Evolutionary conservation across 441 rosid species (phyloP).

Genomic region (Capsella rubella): DNA sequence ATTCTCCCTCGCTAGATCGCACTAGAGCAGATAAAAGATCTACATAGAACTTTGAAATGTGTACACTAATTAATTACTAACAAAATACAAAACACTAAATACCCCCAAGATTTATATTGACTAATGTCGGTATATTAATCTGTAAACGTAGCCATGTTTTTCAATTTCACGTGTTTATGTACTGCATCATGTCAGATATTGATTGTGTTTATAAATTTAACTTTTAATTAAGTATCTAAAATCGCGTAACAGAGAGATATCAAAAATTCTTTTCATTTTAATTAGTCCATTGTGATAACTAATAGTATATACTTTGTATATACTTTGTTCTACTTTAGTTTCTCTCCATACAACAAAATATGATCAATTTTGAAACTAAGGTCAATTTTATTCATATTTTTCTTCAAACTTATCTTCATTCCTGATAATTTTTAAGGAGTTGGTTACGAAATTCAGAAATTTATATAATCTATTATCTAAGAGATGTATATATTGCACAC

Average conservation of each 20-base stretch:
- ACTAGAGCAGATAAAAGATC: slow-evolving; percentile 27
- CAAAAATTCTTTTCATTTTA: slow-evolving; percentile 6
- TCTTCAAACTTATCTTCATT: not conserved
- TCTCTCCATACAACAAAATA: slow-evolving; percentile 2
- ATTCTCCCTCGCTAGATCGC: slow-evolving; percentile 30
- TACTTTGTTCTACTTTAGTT: not conserved
- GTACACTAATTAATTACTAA: slow-evolving; percentile 28
- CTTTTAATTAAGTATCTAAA: slow-evolving; percentile 1
- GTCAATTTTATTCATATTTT: not conserved
- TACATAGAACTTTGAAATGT: slow-evolving; percentile 17
- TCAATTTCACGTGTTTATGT: slow-evolving; percentile 40
- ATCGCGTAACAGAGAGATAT: slow-evolving; percentile 4
- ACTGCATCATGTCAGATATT: slow-evolving; percentile 28
- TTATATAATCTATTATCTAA: not conserved
- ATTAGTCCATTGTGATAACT: not conserved
- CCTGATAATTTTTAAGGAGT: not conserved
- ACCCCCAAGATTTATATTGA: slow-evolving; percentile 25
- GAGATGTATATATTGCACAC: not conserved
- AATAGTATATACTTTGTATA: not conserved
- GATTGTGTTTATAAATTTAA: not conserved
- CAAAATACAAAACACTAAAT: not conserved
- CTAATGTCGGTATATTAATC: slow-evolving; percentile 33
- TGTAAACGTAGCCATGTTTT: slow-evolving; percentile 12
- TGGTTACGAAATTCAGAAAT: not conserved
- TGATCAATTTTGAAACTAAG: not conserved